Evolutionary conservation across 2,329 filamentous ascomycete genomes (phyloP).

Genomic region (Endothia cerciana): DNA sequence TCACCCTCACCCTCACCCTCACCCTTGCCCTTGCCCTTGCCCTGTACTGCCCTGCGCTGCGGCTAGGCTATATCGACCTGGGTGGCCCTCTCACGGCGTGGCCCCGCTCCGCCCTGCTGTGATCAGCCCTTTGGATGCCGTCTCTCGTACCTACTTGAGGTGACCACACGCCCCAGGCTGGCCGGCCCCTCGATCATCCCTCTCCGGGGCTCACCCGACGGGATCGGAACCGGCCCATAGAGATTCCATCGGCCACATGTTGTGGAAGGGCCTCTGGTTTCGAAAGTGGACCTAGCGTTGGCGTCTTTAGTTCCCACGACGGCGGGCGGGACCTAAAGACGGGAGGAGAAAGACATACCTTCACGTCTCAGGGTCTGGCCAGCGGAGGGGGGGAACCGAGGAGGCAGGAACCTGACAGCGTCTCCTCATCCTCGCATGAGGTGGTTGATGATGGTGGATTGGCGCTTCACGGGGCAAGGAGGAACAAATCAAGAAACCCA

Average conservation of each 20-base stretch:
- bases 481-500: not conserved
- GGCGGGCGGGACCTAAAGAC: slow-evolving; percentile 5
- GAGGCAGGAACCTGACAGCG: not conserved
- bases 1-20: too few species aligned
- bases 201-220: not conserved
- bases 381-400: slow-evolving; percentile 1
- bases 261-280: slow-evolving; percentile 23
- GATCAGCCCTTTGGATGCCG: not conserved
- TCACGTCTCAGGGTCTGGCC: not conserved
- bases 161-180: not conserved
- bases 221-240: not conserved
- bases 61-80: not conserved
- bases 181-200: not conserved
- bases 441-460: slow-evolving; percentile 24
- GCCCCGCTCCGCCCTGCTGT: not conserved
- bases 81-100: not conserved
- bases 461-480: slow-evolving; percentile 14
- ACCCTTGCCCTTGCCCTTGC: not conserved
- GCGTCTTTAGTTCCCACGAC: not conserved
- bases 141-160: not conserved
- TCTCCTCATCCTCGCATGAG: slow-evolving; percentile 14
- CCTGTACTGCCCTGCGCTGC: not conserved
- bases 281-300: slow-evolving; percentile 24
- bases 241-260: slow-evolving; percentile 14
- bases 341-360: not conserved